A percentile compares a stretch with the other conserved stretches of the same genome.
These are phyloP conservation scores for Fusarium sp. DNA, from an alignment of 2,329 filamentous ascomycete genomes.

Conservation along the genomic window DNA sequence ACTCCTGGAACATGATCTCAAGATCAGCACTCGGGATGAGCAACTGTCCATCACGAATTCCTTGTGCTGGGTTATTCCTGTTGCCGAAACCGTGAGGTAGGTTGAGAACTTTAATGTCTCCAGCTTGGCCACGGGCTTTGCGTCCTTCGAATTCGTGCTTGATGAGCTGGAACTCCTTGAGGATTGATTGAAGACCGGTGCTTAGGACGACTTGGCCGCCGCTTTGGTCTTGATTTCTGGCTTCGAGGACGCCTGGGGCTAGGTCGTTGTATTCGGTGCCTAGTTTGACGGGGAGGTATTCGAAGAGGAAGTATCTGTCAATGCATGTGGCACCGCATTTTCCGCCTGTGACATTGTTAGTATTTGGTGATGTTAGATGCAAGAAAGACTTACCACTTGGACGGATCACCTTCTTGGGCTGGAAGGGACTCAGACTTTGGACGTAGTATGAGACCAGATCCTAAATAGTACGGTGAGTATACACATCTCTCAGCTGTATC, in stretches of 20 bases:
- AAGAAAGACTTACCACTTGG: neutral
- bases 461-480: neutral
- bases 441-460: constrained; percentile 25
- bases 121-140: neutral
- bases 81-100: constrained; percentile 6
- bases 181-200: constrained; percentile 2
- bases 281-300: constrained; percentile 18
- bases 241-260: neutral
- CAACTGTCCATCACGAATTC: constrained; percentile 19
- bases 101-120: constrained; percentile 3
- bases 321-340: constrained; percentile 19
- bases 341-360: neutral
- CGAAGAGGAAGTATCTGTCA: constrained; percentile 18
- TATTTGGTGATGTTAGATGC: neutral
- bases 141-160: constrained; percentile 19
- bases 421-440: constrained; percentile 6
- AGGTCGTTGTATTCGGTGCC: neutral
- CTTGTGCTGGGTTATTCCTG: neutral
- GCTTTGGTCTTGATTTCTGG: neutral
- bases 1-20: constrained; percentile 17
- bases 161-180: constrained; percentile 15
- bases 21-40: constrained; percentile 21
- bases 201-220: constrained; percentile 15
- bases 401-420: neutral
- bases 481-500: no score